These are phyloP conservation scores for Auricularia sp. DNA, from an alignment of 768 basidiomycete species.

Conservation along the genomic window DNA sequence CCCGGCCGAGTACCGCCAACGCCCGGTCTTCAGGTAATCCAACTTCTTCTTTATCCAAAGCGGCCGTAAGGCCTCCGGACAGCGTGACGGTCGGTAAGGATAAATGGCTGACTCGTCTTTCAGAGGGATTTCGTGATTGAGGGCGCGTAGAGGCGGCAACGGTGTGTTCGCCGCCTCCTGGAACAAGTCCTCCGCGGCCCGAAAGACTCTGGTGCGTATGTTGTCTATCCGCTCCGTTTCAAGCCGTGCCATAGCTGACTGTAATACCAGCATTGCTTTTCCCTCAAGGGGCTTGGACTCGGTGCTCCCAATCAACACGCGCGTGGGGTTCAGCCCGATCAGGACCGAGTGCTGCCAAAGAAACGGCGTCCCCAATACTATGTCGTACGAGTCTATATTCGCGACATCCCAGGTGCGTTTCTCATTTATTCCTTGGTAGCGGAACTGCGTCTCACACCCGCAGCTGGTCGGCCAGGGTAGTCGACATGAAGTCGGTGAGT, in stretches of 20 bases:
- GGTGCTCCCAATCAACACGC: too few species aligned
- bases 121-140: too few species aligned
- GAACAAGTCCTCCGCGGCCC: slow-evolving; percentile 9
- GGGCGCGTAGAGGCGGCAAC: neutral
- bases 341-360: neutral
- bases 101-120: too few species aligned
- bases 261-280: neutral
- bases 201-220: slow-evolving; percentile 1
- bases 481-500: slow-evolving; percentile 2
- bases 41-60: too few species aligned
- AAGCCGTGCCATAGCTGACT: neutral
- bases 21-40: too few species aligned
- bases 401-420: neutral
- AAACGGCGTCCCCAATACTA: slow-evolving; percentile 3
- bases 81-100: too few species aligned
- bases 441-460: too few species aligned
- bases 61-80: too few species aligned
- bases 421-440: too few species aligned
- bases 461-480: neutral
- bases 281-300: too few species aligned
- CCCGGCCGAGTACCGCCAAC: too few species aligned
- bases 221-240: slow-evolving; percentile 1
- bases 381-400: slow-evolving; percentile 2
- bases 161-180: slow-evolving; percentile 1
- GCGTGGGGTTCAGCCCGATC: too few species aligned